Conservation (phyloP, 2,329 filamentous ascomycete species). For the Ceratocystis ficicola region DNA sequence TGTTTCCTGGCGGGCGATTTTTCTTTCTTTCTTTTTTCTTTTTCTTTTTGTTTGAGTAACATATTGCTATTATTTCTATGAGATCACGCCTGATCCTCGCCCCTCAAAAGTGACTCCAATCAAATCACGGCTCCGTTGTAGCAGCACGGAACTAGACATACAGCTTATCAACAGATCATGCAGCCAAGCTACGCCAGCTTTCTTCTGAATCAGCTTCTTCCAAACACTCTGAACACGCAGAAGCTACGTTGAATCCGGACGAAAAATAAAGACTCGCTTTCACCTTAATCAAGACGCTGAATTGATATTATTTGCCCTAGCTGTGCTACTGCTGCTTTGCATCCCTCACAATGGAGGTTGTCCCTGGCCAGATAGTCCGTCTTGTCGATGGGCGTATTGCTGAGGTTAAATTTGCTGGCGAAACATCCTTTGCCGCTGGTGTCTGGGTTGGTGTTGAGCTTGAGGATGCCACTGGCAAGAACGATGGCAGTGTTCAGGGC, state of each 20-base stretch:
- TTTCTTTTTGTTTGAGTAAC: not conserved
- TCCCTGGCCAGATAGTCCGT: constrained; percentile 59
- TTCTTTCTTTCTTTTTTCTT: not conserved
- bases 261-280: too few relatives aligned
- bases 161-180: not conserved
- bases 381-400: constrained; percentile 63
- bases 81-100: not conserved
- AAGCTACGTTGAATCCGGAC: too few relatives aligned
- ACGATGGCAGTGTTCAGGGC: constrained; percentile 82
- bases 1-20: not conserved
- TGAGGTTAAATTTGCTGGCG: constrained; percentile 68
- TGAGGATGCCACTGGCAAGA: constrained; percentile 71
- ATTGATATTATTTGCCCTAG: not conserved
- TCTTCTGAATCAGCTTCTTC: not conserved
- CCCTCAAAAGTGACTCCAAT: not conserved
- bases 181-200: constrained; percentile 1
- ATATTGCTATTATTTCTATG: not conserved
- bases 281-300: too few relatives aligned
- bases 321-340: too few relatives aligned
- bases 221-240: too few relatives aligned
- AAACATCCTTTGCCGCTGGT: constrained; percentile 63
- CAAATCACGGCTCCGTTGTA: not conserved
- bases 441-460: constrained; percentile 88
- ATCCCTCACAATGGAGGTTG: constrained; percentile 16
- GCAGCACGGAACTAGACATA: not conserved